Evolutionary conservation across 345 rosid species (phyloP), one percentile per base, ranked within the genome.

Genomic region (Hibiscus trionum): DNA sequence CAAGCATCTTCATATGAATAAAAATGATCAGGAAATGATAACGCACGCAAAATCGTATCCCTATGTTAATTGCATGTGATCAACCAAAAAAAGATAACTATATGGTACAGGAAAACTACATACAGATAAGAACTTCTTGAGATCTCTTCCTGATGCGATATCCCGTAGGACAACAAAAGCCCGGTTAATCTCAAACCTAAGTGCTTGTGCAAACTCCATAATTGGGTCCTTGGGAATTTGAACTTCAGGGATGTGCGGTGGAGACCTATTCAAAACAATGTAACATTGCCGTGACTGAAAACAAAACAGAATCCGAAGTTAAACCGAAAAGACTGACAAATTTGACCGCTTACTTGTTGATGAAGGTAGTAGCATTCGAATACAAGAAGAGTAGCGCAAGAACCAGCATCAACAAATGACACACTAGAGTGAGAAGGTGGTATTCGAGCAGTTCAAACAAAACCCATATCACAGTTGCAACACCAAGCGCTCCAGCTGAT

Each of bases 101-200:
- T 11, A 4, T 19, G 6, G 17, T 2, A 70, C 29, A 69, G 4
- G 26, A 9, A 37, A n/a, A 66, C 71, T 66, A 85, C 93, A 50
- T 85, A 94, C 98, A 29, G 81, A 77, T n/a, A 94, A 86, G 69
- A 91, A 94, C 82, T 90, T 91, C 96, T 88, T 91, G 66, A 94
- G 82, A 73, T 94, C 97, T 66, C 86, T 88, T 76, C 98, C 98
- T 10, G 96, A 87, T 21, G 98, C 98, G 66, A 91, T 90, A 56
- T 86, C 96, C 60, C 87, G 82, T 72, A 94, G 82, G 63, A 83
- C 75, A n/a, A 84, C 29, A 27, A 90, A 78, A 0, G 77, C 88
- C 15, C 81, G 74, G 67, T 94, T 94, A 79, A 87, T 77, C 80
- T 95, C 99, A 61, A 75, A 24, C 74, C 91, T 88, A 24, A 95